Base-by-base conservation (phyloP, 345 rosid genomes). In the Brassica incana region DNA sequence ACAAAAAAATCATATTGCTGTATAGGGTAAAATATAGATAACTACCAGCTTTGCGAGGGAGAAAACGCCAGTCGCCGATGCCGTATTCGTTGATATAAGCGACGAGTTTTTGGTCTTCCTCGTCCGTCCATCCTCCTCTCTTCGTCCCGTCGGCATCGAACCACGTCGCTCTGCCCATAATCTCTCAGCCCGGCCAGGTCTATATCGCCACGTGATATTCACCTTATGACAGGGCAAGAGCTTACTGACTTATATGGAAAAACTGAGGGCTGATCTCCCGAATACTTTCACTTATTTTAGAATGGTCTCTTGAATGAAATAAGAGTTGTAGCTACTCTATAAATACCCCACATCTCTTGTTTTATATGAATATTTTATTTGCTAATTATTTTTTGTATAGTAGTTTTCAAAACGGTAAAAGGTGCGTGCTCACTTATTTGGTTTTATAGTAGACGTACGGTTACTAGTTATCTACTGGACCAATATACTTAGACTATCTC, bases 41-140 rank as follows among this genome's bases (percentile, higher is more conserved):
- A 3, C 1, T 52, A 67, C 98, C 98, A n/a, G 97, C 97, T 67
- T 61, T 83, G 65, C 74, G 79, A 1, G 97, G 92, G 43, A 91
- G 89, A 10, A 84, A 79, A 50, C 88, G 87, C 98, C 98, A 93
- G 29, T 87, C 88, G 75, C 88, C 92, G 54, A 67, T 77, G 36
- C 97, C 97, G 45, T 86, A 75, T 32, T 80, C 65, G 23, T 75
- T 72, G 3, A 93, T 87, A 72, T 64, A 85, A 74, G 88, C 92
- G n/a, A 76, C 67, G 35, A 93, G 88, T 75, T 79, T 88, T 64
- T 81, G 78, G 64, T 93, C 97, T 81, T 91, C 97, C 78, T 91
- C 93, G 0, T 79, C 85, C 8, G 89, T 85, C 97, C 98, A 91
- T 5, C 90, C 93, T 56, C 98, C 98, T 72, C 84, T 91, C 87